Conservation (phyloP, 23 red algal species). For the Porphyridium purpureum region DNA sequence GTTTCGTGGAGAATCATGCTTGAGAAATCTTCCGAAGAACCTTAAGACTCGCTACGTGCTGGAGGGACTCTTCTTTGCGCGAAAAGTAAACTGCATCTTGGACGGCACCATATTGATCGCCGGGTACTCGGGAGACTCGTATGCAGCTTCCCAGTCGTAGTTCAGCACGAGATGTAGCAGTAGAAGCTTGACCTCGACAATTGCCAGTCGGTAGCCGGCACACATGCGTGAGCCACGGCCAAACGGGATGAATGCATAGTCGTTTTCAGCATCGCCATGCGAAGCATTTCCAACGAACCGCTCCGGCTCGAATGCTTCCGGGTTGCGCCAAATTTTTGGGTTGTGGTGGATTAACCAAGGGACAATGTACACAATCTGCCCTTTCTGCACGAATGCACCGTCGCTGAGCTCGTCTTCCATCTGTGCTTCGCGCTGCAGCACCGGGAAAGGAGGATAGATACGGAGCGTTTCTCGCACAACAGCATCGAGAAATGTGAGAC, state of each 20-base stretch:
- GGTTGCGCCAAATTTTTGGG: slow-evolving; percentile 39
- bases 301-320: slow-evolving; percentile 65
- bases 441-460: slow-evolving; percentile 83
- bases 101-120: too few species aligned
- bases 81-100: too few species aligned
- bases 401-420: slow-evolving; percentile 29
- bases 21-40: too few species aligned
- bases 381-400: slow-evolving; percentile 32
- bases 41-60: too few species aligned
- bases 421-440: slow-evolving; percentile 57
- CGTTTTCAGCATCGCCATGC: slow-evolving; percentile 65
- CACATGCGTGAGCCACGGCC: slow-evolving; percentile 80
- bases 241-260: slow-evolving; percentile 80
- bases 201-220: slow-evolving; percentile 58
- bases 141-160: too few species aligned
- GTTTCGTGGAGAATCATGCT: too few species aligned
- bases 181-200: slow-evolving; percentile 93
- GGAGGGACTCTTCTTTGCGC: too few species aligned
- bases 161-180: too few species aligned
- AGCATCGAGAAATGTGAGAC: slow-evolving; percentile 36
- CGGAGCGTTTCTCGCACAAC: slow-evolving; percentile 70
- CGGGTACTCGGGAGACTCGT: too few species aligned
- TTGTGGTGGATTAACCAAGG: slow-evolving; percentile 92
- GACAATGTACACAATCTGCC: slow-evolving; percentile 59
- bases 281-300: slow-evolving; percentile 10